Conservation (phyloP, 164 flowering plant genomes). For the Euptelea pleiosperma region DNA sequence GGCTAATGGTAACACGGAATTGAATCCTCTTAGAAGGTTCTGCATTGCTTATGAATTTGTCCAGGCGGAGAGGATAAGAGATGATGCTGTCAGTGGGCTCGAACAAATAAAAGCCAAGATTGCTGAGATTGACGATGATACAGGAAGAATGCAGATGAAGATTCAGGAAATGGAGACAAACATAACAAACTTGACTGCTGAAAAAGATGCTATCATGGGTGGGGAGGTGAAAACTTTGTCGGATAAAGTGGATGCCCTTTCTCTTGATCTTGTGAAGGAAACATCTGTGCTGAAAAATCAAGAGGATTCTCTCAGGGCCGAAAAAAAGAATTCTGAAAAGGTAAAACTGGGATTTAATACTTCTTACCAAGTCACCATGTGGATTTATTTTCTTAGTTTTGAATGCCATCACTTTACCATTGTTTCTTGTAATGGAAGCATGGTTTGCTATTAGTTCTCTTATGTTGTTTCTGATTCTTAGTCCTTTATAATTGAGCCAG, state of each 20-base stretch:
- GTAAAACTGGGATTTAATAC: too few relatives aligned
- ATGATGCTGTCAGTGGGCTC: conserved; percentile 57
- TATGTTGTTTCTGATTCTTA: too few relatives aligned
- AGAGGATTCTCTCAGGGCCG: conserved; percentile 68
- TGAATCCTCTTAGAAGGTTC: conserved; percentile 84
- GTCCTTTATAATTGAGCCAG: too few relatives aligned
- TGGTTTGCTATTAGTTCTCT: background rate
- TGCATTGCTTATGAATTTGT: conserved; percentile 92
- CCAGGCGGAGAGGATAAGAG: conserved; percentile 73
- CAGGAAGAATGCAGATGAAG: conserved; percentile 35
- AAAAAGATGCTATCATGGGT: conserved; percentile 87
- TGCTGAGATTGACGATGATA: conserved; percentile 45
- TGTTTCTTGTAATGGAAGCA: too few relatives aligned
- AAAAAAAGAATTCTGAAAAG: conserved; percentile 65
- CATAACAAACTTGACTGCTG: conserved; percentile 52
- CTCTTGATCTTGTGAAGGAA: conserved; percentile 71
- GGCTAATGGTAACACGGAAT: conserved; percentile 95
- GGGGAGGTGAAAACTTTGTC: conserved; percentile 74
- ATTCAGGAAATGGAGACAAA: conserved; percentile 65
- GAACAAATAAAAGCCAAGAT: conserved; percentile 58
- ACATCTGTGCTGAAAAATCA: conserved; percentile 64
- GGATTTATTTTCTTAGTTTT: background rate
- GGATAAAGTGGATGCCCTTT: conserved; percentile 72
- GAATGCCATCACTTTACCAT: background rate
- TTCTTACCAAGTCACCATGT: too few relatives aligned